phyloP scores from a whole-genome alignment of 2,329 filamentous ascomycete genomes.

The Allantophomopsis cytisporea region DNA sequence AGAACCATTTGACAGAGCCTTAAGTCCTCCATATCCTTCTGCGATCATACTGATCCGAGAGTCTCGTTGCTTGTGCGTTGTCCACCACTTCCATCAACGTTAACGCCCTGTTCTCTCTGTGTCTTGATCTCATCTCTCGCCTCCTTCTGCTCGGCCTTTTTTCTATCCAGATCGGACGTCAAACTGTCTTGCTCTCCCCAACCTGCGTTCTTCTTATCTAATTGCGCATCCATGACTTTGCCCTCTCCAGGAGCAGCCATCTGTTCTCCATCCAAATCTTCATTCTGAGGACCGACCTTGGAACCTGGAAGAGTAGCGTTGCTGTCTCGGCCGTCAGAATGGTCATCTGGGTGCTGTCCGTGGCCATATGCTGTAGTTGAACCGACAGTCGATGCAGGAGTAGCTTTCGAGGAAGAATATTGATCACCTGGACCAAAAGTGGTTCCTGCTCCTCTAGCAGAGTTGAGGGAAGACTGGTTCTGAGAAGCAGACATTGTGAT shows the following conservation, averaged over 20 bases:
- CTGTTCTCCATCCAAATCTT: constrained; percentile 18
- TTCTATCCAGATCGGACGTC: constrained; percentile 15
- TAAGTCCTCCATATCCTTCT: background rate
- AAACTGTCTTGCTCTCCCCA: constrained; percentile 17
- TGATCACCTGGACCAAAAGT: constrained; percentile 13
- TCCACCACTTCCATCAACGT: constrained; percentile 16
- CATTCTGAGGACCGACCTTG: constrained; percentile 14
- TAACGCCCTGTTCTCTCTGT: constrained; percentile 9
- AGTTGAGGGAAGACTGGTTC: constrained; percentile 14
- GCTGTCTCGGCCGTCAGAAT: constrained; percentile 11
- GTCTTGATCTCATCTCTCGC: constrained; percentile 14
- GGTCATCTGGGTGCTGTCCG: constrained; percentile 15
- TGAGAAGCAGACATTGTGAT: constrained; percentile 15
- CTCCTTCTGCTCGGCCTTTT: constrained; percentile 18
- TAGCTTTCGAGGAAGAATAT: constrained; percentile 9
- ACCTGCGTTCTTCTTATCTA: constrained; percentile 17
- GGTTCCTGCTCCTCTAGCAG: constrained; percentile 9
- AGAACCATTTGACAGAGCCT: background rate
- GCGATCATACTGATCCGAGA: constrained; percentile 9
- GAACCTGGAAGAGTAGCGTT: constrained; percentile 11
- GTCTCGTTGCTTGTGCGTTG: constrained; percentile 15
- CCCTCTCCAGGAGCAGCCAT: constrained; percentile 16
- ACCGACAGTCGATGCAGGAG: constrained; percentile 11
- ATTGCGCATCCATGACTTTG: constrained; percentile 16
- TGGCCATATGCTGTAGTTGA: constrained; percentile 16